Conservation (phyloP, 768 basidiomycete species). For the Guyanaporus albipodus region DNA sequence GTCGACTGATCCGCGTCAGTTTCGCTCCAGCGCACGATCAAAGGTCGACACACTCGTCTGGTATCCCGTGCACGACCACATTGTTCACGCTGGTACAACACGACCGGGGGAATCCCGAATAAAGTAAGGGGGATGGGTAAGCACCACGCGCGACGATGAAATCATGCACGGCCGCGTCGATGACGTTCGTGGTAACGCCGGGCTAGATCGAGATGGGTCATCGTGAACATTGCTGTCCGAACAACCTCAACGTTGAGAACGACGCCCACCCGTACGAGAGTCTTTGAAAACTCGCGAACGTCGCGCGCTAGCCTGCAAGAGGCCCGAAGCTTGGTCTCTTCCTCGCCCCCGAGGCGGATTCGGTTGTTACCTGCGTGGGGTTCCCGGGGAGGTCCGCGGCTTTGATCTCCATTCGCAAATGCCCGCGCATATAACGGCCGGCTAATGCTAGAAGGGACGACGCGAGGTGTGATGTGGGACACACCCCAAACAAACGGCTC, state of each 20-base stretch:
- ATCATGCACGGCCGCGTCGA: constrained; percentile 71
- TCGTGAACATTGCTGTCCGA: not conserved
- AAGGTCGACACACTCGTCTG: constrained; percentile 66
- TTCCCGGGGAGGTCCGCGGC: not conserved
- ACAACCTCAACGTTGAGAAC: not conserved
- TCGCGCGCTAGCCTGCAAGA: constrained; percentile 55
- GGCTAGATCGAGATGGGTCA: constrained; percentile 39
- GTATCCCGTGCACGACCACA: constrained; percentile 83
- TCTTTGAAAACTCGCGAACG: constrained; percentile 52
- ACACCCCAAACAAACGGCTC: constrained; percentile 66
- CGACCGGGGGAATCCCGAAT: constrained; percentile 51
- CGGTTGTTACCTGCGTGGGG: constrained; percentile 28
- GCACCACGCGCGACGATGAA: constrained; percentile 64
- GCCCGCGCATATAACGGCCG: constrained; percentile 49
- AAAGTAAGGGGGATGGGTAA: constrained; percentile 84
- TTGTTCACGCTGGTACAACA: constrained; percentile 79
- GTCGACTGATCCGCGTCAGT: constrained; percentile 53
- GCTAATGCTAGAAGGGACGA: constrained; percentile 52
- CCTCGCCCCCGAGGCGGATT: constrained; percentile 50
- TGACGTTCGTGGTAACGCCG: constrained; percentile 67
- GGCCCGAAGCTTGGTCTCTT: constrained; percentile 48
- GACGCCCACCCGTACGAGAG: constrained; percentile 46
- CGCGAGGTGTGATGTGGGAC: constrained; percentile 52
- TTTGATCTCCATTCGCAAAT: not conserved
- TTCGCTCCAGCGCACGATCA: not conserved